Evolutionary conservation across 2,329 filamentous ascomycete genomes (phyloP).

Genomic region (Herpotrichia juniperi): DNA sequence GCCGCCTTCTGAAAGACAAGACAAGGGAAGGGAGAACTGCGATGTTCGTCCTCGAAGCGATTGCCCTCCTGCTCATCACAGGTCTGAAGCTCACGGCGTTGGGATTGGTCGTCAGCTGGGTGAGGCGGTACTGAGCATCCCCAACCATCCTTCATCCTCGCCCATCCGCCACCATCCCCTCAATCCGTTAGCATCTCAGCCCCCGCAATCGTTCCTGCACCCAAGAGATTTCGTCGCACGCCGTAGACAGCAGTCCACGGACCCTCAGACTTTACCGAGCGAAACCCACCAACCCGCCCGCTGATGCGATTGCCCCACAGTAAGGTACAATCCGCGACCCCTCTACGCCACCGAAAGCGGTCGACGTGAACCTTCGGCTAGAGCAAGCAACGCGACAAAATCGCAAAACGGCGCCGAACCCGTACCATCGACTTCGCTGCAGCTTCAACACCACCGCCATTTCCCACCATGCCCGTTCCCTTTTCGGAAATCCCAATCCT

Average conservation of each 20-base stretch:
- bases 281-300: not conserved
- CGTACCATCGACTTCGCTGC: not conserved
- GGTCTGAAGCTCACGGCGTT: conserved; percentile 39
- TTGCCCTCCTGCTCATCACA: conserved; percentile 30
- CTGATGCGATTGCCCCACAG: conserved; percentile 28
- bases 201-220: too few species aligned
- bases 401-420: not conserved
- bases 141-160: too few species aligned
- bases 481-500: conserved; percentile 81
- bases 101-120: conserved; percentile 33
- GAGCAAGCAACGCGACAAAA: not conserved
- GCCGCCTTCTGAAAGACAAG: too few species aligned
- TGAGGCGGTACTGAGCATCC: conserved; percentile 22
- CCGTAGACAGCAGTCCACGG: too few species aligned
- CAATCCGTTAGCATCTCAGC: too few species aligned
- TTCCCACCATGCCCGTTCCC: conserved; percentile 31
- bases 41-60: conserved; percentile 29
- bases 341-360: not conserved
- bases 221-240: too few species aligned
- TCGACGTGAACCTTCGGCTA: not conserved
- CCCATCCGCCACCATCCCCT: not conserved
- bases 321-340: conserved; percentile 13
- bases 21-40: not conserved
- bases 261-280: too few species aligned
- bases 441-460: not conserved